Conservation (phyloP, 2,329 filamentous ascomycete genomes). For the Thielaviopsis punctulata region DNA sequence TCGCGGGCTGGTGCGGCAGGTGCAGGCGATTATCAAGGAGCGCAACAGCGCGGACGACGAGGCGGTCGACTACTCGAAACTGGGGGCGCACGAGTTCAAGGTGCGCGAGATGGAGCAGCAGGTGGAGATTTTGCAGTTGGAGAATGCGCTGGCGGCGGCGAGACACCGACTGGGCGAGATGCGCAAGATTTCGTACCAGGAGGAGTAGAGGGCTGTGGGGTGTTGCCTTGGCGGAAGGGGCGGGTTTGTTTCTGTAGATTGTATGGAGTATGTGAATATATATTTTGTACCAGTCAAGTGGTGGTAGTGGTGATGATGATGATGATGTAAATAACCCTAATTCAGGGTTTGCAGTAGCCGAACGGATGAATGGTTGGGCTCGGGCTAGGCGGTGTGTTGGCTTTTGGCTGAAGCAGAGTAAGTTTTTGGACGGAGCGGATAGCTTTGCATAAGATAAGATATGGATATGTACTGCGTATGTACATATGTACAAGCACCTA, state of each 20-base stretch:
- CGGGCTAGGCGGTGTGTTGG: too few relatives aligned
- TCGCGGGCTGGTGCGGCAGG: slow-evolving; percentile 72
- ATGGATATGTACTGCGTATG: too few relatives aligned
- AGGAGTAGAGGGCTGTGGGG: slow-evolving; percentile 44
- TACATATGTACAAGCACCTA: too few relatives aligned
- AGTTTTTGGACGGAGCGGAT: too few relatives aligned
- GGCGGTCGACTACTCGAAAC: slow-evolving; percentile 67
- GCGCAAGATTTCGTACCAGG: slow-evolving; percentile 90
- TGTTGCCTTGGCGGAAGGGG: neutral
- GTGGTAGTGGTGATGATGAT: too few relatives aligned
- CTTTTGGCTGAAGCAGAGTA: too few relatives aligned
- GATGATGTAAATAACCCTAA: too few relatives aligned
- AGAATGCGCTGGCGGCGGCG: slow-evolving; percentile 68
- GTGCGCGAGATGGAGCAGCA: slow-evolving; percentile 98
- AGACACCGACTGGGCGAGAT: slow-evolving; percentile 82
- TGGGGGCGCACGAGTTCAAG: slow-evolving; percentile 94
- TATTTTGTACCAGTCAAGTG: too few relatives aligned
- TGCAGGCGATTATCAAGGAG: slow-evolving; percentile 85
- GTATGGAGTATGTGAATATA: too few relatives aligned
- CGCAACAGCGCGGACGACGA: slow-evolving; percentile 69
- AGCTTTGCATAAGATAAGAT: too few relatives aligned
- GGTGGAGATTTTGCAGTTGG: slow-evolving; percentile 93
- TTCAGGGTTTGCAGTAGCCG: too few relatives aligned
- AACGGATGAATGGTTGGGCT: too few relatives aligned
- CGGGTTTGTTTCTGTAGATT: neutral